Conservation (phyloP, 768 basidiomycete species). For the Cyclocybe cylindracea region DNA sequence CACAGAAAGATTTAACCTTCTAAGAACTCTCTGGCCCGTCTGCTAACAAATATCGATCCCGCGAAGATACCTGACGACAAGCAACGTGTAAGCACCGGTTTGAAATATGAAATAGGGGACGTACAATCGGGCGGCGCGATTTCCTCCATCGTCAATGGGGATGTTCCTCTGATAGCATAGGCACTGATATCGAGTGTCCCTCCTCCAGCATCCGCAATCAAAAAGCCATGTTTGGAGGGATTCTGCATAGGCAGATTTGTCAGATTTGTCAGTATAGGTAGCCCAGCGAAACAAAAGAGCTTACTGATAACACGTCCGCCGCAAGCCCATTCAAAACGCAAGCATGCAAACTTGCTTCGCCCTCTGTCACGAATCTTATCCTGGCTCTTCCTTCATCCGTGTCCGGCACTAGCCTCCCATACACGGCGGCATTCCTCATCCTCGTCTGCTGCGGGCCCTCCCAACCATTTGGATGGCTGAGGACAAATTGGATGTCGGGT, state of each 20-base stretch:
- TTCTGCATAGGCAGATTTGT: conserved; percentile 40
- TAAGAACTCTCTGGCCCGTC: conserved; percentile 70
- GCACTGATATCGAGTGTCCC: conserved; percentile 83
- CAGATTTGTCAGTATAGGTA: not conserved
- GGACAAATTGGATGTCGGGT: conserved; percentile 67
- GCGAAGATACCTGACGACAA: conserved; percentile 65
- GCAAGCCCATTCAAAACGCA: conserved; percentile 79
- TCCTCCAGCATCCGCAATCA: conserved; percentile 81
- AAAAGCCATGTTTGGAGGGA: conserved; percentile 73
- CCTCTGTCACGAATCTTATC: conserved; percentile 81
- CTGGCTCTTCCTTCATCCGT: conserved; percentile 71
- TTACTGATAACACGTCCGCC: conserved; percentile 72
- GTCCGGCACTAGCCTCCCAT: conserved; percentile 73
- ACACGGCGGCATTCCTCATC: conserved; percentile 74
- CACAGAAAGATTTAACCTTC: conserved; percentile 46
- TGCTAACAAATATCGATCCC: conserved; percentile 81
- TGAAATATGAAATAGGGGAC: conserved; percentile 18
- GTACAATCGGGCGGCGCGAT: conserved; percentile 81
- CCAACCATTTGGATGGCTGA: conserved; percentile 85
- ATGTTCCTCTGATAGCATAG: conserved; percentile 70
- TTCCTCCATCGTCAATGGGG: conserved; percentile 78
- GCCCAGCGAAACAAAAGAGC: conserved; percentile 16
- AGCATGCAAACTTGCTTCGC: conserved; percentile 81
- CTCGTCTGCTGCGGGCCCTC: conserved; percentile 76
- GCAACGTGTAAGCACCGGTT: not conserved